Evolutionary conservation across 2,329 filamentous ascomycete genomes (phyloP), one percentile per base, ranked within the genome.

Genomic region (Teratosphaeria gauchensis): DNA sequence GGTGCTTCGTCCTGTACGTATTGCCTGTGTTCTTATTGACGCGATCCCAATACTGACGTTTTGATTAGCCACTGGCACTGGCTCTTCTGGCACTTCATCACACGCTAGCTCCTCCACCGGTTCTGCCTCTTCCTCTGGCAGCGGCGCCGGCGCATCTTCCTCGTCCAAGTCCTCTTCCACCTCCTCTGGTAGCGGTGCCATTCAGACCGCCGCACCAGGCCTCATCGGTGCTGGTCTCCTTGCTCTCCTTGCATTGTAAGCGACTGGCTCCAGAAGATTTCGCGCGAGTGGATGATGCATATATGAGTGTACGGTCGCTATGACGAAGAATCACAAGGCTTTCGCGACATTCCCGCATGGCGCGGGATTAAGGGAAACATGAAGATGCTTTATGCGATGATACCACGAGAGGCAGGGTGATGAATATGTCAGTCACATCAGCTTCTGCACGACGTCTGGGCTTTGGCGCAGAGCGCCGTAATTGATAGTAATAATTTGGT

Each of bases 181-280:
- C 16, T 57, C 63, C 53, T 59, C 55, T 46, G 63, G 59, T 53
- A 61, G 56, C 38, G 68, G 64, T 32, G 65, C 71, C 33, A 61
- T 72, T 32, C 60, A 66, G 61, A 74, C 70, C 19, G 70, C 70
- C 35, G 70, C 66, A 8, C 70, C 71, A 51, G 60, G 55, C 52
- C 60, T 74, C 58, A 61, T 72, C 57, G 71, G 68, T 59, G 69
- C 69, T 55, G 71, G 66, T 56, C 69, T 66, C 42, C 57, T 74
- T 3, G 79, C 78, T 16, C 80, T 79, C 2, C 79, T 75, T 57
- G 67, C 68, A 46, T 63, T 73, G 33, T 70, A 70, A 66, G 24
- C 54, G 56, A 4, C 14, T 7, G 16, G 9, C n/a, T 48, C 2
- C 16, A 48, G 19, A 11, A n/a, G n/a, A 19, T 46, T 6, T 16